A percentile compares a stretch with the other conserved stretches of the same genome.
Conservation (phyloP, 1,284 basidiomycete species). For the Puccinia novopanici region DNA sequence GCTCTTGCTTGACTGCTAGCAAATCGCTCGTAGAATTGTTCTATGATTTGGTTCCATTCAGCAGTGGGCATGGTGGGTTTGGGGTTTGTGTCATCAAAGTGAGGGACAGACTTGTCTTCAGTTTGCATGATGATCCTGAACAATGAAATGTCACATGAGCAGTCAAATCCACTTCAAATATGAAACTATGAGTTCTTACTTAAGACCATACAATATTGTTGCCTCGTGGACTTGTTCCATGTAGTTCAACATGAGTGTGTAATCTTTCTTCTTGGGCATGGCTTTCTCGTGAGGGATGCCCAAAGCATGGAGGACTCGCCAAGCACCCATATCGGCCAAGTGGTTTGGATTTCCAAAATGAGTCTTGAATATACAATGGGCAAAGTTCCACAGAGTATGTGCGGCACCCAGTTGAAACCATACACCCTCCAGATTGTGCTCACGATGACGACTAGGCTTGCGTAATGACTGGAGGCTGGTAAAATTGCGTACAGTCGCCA, state of each 20-base stretch:
- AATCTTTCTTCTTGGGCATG: conserved; percentile 6
- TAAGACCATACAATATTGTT: not conserved
- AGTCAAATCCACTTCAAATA: not conserved
- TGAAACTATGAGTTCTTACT: too few species aligned
- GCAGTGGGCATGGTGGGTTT: not conserved
- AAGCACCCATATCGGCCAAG: conserved; percentile 4
- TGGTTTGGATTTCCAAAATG: conserved; percentile 1
- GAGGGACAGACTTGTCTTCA: not conserved
- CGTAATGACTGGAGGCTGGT: not conserved
- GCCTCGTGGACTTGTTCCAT: conserved; percentile 8
- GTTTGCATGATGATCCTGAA: not conserved
- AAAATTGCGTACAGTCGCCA: conserved; percentile 4
- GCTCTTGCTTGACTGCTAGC: not conserved
- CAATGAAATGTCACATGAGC: not conserved
- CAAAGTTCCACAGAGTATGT: conserved; percentile 27
- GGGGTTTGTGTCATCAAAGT: not conserved
- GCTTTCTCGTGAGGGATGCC: not conserved
- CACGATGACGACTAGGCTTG: not conserved
- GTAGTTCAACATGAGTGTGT: not conserved
- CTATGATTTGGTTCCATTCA: not conserved
- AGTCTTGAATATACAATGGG: not conserved
- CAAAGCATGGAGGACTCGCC: not conserved
- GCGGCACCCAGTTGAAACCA: conserved; percentile 10
- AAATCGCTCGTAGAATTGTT: not conserved
- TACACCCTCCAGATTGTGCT: not conserved